phyloP scores from a whole-genome alignment of 176 grass and related monocot genomes.

The Melocanna baccifera region DNA sequence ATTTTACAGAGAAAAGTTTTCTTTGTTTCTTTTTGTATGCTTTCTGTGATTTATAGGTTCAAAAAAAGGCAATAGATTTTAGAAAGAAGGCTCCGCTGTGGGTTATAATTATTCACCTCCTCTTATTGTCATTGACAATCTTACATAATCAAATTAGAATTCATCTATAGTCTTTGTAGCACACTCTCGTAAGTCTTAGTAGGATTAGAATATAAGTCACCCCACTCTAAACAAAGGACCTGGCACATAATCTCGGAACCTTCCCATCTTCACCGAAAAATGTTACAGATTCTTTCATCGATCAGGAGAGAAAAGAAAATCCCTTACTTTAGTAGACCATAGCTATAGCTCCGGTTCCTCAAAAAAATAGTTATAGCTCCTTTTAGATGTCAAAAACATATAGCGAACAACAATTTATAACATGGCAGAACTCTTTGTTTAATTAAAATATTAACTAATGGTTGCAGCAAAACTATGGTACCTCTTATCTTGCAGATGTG shows the following conservation, averaged over 20 bases:
- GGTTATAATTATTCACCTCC: no score
- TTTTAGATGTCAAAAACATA: not conserved
- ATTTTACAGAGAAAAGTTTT: no score
- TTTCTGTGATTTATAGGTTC: no score
- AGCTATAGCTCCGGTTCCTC: not conserved
- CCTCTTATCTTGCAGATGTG: conserved; percentile 4
- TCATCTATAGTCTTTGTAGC: no score
- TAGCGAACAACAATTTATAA: no score
- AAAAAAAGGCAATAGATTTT: no score
- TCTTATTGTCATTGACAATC: no score
- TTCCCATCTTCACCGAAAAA: not conserved
- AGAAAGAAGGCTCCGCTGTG: no score
- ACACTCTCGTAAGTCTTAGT: no score
- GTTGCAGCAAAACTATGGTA: not conserved
- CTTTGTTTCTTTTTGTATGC: no score
- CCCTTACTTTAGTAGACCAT: not conserved
- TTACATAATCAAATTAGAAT: no score
- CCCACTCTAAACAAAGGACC: not conserved
- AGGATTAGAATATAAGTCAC: no score
- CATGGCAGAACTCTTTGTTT: not conserved
- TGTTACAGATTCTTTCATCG: not conserved
- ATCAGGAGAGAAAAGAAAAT: not conserved
- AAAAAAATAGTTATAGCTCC: not conserved
- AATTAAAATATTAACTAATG: not conserved
- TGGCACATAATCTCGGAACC: not conserved